phyloP scores from a whole-genome alignment of 257 asterid species.

The Lavandula angustifolia region DNA sequence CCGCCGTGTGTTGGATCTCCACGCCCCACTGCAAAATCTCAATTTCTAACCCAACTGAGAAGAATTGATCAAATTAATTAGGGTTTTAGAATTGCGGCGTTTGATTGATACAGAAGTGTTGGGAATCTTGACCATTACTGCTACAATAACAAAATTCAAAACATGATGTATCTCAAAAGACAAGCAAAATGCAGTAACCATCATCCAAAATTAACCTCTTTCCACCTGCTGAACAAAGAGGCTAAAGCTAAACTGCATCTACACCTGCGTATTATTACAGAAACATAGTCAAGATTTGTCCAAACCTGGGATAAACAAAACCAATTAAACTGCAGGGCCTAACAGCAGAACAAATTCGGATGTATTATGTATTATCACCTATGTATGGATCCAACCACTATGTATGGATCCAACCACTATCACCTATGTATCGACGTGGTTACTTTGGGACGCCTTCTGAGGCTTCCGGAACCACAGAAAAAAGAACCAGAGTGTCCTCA shows the following conservation, averaged over 20 bases:
- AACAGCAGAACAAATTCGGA: no score
- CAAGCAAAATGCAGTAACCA: neutral
- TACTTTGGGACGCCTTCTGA: constrained; percentile 38
- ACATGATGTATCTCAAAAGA: neutral
- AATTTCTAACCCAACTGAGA: no score
- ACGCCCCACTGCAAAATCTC: no score
- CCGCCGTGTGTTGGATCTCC: no score
- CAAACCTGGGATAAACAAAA: neutral
- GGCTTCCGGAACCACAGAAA: constrained; percentile 67
- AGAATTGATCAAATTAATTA: no score
- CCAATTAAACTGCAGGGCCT: no score
- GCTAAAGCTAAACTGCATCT: neutral
- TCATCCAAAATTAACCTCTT: neutral
- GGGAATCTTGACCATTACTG: no score
- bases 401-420: constrained; percentile 28
- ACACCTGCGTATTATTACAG: neutral
- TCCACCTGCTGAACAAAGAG: neutral
- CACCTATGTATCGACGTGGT: constrained; percentile 30
- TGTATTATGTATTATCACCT: constrained; percentile 38
- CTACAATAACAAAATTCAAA: no score
- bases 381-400: constrained; percentile 21
- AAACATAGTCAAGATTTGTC: neutral
- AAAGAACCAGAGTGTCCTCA: constrained; percentile 77
- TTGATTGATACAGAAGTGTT: no score
- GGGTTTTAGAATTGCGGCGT: no score